Conservation (phyloP, 2,329 filamentous ascomycete species). For the Colletotrichum costaricense region DNA sequence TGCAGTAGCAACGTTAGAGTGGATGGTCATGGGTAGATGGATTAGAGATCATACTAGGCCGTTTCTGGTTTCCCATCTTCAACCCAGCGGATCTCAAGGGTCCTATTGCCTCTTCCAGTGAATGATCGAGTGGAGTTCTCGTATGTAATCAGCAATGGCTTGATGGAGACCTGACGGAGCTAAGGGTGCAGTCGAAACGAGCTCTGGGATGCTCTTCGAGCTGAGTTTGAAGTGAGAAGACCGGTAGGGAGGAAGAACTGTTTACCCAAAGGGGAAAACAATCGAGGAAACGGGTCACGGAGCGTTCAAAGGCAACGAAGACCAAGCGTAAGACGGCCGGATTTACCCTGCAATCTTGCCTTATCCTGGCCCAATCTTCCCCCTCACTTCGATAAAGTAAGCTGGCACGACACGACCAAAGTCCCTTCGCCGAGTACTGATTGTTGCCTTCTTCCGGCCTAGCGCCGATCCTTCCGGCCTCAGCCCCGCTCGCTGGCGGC, state of each 20-base stretch:
- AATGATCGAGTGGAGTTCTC: not conserved
- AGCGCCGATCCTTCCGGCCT: not conserved
- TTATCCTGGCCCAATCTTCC: not conserved
- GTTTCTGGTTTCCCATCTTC: slow-evolving; percentile 12
- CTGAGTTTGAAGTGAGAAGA: not conserved
- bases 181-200: not conserved
- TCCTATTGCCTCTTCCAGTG: not conserved
- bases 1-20: not conserved
- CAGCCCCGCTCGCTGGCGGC: no score
- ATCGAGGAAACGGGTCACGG: not conserved
- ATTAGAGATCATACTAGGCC: slow-evolving; percentile 7
- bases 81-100: not conserved
- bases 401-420: not conserved
- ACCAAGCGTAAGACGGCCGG: not conserved
- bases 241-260: not conserved
- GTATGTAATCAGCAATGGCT: not conserved
- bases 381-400: not conserved
- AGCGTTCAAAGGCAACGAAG: not conserved
- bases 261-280: slow-evolving; percentile 19
- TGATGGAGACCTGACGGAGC: not conserved
- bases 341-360: not conserved
- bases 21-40: not conserved
- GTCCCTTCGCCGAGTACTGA: not conserved
- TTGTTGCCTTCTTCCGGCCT: slow-evolving; percentile 27
- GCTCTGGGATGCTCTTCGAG: not conserved